Conservation (phyloP, 495 filamentous ascomycete species). For the Penicillium coffeae region DNA sequence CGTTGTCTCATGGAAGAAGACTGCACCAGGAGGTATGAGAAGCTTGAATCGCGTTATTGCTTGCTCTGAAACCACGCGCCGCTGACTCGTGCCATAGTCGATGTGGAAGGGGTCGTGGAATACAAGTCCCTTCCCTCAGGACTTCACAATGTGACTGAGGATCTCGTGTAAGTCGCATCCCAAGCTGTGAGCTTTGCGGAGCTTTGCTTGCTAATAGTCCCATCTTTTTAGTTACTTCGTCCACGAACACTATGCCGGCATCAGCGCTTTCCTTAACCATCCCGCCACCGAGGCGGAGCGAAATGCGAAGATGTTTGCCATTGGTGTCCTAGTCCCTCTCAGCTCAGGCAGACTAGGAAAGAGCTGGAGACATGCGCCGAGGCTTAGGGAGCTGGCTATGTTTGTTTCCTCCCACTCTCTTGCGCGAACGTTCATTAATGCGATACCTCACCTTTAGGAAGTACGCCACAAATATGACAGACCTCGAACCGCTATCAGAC, state of each 20-base stretch:
- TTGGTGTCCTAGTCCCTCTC: constrained; percentile 81
- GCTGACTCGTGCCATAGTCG: constrained; percentile 49
- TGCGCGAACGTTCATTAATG: background rate
- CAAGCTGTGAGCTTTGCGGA: background rate
- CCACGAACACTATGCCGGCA: constrained; percentile 76
- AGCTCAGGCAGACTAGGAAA: constrained; percentile 84
- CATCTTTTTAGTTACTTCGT: constrained; percentile 69
- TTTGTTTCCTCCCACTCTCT: constrained; percentile 30
- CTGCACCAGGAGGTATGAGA: constrained; percentile 54
- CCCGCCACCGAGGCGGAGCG: constrained; percentile 73
- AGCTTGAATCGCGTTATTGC: background rate
- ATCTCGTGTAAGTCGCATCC: constrained; percentile 65
- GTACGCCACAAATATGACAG: constrained; percentile 34
- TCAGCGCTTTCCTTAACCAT: constrained; percentile 88
- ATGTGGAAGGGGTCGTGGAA: constrained; percentile 86
- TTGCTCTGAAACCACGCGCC: background rate
- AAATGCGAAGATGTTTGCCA: constrained; percentile 88
- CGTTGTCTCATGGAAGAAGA: constrained; percentile 81
- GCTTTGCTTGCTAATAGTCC: background rate
- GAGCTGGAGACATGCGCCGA: constrained; percentile 81
- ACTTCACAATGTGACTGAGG: constrained; percentile 80
- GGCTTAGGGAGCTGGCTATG: constrained; percentile 69
- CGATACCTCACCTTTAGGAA: constrained; percentile 13
- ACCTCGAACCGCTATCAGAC: constrained; percentile 62
- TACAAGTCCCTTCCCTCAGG: constrained; percentile 94